These are phyloP conservation scores for Capsella rubella DNA, from an alignment of 441 rosid genomes.

Conservation along the genomic window DNA sequence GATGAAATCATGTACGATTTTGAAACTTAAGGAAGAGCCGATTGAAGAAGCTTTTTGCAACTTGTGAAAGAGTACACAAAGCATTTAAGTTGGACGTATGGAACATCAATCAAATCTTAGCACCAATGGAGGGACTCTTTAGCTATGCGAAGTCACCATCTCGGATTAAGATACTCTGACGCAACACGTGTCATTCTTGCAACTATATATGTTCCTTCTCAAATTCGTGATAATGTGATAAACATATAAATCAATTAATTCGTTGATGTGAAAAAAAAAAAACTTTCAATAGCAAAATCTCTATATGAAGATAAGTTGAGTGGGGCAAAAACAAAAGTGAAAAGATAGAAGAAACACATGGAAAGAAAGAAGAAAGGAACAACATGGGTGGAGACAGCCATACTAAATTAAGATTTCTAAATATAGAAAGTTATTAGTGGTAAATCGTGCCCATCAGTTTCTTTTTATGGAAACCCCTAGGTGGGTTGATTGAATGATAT, in stretches of 20 bases:
- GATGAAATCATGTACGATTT: too few relatives aligned
- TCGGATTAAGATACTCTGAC: constrained; percentile 14
- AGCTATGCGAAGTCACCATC: constrained; percentile 24
- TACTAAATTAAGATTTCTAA: constrained; percentile 5
- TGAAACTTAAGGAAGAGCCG: too few relatives aligned
- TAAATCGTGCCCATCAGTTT: constrained; percentile 16
- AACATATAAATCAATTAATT: neutral
- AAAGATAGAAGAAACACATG: constrained; percentile 34
- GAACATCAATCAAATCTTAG: constrained; percentile 29
- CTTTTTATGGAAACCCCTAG: constrained; percentile 1
- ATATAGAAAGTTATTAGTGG: constrained; percentile 25
- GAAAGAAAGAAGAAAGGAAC: constrained; percentile 28
- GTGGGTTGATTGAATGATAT: neutral
- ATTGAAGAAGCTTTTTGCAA: neutral
- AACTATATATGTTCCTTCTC: constrained; percentile 23
- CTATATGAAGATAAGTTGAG: constrained; percentile 28
- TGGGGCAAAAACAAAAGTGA: constrained; percentile 30
- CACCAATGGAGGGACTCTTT: constrained; percentile 11
- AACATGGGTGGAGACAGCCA: constrained; percentile 2
- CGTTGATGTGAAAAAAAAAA: neutral
- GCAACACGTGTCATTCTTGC: constrained; percentile 12
- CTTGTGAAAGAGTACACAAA: constrained; percentile 4
- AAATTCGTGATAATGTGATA: constrained; percentile 22
- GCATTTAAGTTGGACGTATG: constrained; percentile 20
- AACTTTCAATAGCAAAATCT: neutral